Evolutionary conservation across 805 yeast genomes (phyloP).

Genomic region (Pichia heedii): DNA sequence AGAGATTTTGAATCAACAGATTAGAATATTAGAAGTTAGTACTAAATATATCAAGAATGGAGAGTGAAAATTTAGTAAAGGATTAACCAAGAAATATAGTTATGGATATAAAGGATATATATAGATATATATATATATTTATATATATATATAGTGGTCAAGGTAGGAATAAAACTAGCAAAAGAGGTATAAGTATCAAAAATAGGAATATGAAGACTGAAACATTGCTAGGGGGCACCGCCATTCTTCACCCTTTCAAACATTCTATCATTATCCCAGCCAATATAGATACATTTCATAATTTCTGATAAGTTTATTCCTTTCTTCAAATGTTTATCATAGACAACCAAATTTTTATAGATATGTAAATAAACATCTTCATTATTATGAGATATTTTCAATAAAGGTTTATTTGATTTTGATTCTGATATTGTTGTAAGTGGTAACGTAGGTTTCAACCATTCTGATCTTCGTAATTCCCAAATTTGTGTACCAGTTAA

Average conservation of each 20-base stretch:
- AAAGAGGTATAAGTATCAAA: not conserved
- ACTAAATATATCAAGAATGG: constrained; percentile 27
- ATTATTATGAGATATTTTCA: constrained; percentile 19
- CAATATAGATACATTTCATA: constrained; percentile 62
- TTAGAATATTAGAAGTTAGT: constrained; percentile 61
- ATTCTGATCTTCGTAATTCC: constrained; percentile 57
- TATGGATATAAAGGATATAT: not conserved
- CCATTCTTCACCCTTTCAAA: constrained; percentile 33
- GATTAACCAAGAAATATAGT: too few species aligned
- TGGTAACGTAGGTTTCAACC: constrained; percentile 41
- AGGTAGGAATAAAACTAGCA: not conserved
- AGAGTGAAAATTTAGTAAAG: constrained; percentile 2
- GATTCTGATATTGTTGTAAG: not conserved
- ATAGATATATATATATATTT: not conserved
- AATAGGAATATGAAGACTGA: not conserved
- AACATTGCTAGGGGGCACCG: constrained; percentile 7
- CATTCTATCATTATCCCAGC: constrained; percentile 73
- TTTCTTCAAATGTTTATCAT: constrained; percentile 54
- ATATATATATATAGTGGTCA: not conserved
- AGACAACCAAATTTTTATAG: constrained; percentile 61
- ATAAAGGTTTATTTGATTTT: constrained; percentile 22
- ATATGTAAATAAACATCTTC: constrained; percentile 44
- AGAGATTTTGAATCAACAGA: constrained; percentile 62
- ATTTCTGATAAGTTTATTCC: constrained; percentile 72
- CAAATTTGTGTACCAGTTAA: constrained; percentile 42